Base-by-base conservation (phyloP, 1,284 basidiomycete genomes). In the Ceratobasidium sp. region DNA sequence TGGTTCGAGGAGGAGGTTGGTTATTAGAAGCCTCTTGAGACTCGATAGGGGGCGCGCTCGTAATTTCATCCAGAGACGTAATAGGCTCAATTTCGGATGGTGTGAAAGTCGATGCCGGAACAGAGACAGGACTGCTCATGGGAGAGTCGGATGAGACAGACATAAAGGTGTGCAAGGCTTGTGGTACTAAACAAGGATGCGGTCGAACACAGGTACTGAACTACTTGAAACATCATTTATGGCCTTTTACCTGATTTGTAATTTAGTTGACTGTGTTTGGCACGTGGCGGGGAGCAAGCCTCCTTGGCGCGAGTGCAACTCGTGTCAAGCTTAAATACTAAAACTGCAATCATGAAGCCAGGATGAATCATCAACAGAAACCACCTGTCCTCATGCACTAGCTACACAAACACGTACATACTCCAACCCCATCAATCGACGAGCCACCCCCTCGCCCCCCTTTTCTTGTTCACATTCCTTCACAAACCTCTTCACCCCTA, bases 401-500 rank as follows among this genome's bases (percentile, higher is more conserved):
- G 23, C 53, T 16, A 70, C 41, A 58, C 41, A 70, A 18, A 23
- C 65, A 28, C 52, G 36, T 12, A 70, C 65, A 45, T 30, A 55
- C 21, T 69, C 64, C 34, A 69, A 50, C 16, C 36, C 64, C 50
- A 69, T 46, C 23, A 70, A 45, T 36, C 53, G 41, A 26, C 53
- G 30, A 12, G 53, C 65, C 39, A 70, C 43, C 26, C 65, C 65
- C 16, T 58, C 65, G 18, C 53, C 46, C n/a, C 53, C 53, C 30
- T 70, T 70, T 45, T 57, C 53, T 34, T 46, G 53, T 58, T 70
- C 65, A 46, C 65, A 26, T 30, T 70, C 65, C 21, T 28, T 30
- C 28, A 70, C 65, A 48, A 70, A 70, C 30, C 53, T 57, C 65
- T 48, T 58, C 65, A 70, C 53, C 36, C 53, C 53, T 32, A 32